Conservation (phyloP, 352 stramenopile species). For the Globisporangium okanoganense region DNA sequence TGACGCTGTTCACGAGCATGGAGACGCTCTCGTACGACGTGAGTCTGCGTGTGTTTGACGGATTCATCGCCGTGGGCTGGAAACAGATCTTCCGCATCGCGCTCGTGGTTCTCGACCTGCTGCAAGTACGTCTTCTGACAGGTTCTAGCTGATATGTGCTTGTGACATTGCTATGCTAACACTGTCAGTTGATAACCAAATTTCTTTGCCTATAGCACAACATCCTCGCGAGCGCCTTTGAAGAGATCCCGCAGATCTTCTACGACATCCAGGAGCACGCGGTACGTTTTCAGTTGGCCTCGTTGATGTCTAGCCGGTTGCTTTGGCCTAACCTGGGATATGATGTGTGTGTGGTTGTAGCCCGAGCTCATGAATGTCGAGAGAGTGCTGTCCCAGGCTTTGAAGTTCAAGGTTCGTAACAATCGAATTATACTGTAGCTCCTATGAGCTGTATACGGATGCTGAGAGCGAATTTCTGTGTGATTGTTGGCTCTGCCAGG, state of each 20-base stretch:
- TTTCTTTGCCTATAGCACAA: conserved; percentile 23
- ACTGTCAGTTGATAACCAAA: background rate
- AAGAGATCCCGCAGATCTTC: conserved; percentile 73
- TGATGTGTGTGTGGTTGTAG: background rate
- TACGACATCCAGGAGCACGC: conserved; percentile 63
- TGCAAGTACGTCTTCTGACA: conserved; percentile 27
- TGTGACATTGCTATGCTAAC: background rate
- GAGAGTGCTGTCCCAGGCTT: background rate
- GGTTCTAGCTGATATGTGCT: background rate
- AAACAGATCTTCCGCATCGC: conserved; percentile 68
- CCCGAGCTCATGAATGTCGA: conserved; percentile 1
- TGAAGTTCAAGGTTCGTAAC: conserved; percentile 6
- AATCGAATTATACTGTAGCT: too few relatives aligned
- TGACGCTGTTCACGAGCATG: conserved; percentile 80
- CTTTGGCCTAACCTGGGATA: too few relatives aligned
- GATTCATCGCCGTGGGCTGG: conserved; percentile 69
- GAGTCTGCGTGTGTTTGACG: conserved; percentile 56
- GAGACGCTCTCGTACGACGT: conserved; percentile 60
- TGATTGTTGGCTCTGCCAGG: background rate
- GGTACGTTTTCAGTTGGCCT: conserved; percentile 22
- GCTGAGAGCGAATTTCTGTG: background rate
- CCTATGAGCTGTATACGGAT: background rate
- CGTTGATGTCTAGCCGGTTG: too few relatives aligned
- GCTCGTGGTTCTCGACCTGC: conserved; percentile 46
- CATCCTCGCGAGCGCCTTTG: conserved; percentile 57